These are phyloP conservation scores for Phytophthora chlamydospora DNA, from an alignment of 352 stramenopile species.

Conservation along the genomic window DNA sequence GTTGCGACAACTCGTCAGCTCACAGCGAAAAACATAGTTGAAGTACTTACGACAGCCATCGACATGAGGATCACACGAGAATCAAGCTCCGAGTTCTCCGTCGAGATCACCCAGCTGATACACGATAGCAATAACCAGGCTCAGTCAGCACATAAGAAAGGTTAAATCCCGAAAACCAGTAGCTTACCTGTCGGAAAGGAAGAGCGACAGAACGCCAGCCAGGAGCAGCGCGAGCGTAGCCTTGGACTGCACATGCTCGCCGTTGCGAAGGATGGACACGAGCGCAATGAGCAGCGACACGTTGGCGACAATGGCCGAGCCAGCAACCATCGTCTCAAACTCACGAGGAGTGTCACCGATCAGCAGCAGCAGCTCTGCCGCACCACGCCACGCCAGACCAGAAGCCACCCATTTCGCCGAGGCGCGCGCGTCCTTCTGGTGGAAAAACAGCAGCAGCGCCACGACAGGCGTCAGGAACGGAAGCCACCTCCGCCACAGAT, in stretches of 20 bases:
- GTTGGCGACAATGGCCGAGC: conserved; percentile 56
- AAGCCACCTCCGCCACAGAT: conserved; percentile 68
- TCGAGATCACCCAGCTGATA: conserved; percentile 58
- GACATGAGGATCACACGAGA: conserved; percentile 83
- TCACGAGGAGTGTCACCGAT: conserved; percentile 51
- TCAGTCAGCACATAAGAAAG: conserved; percentile 9
- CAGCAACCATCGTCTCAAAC: conserved; percentile 51
- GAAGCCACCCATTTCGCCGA: conserved; percentile 86
- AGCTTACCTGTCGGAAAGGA: conserved; percentile 74
- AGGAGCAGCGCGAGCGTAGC: conserved; percentile 55
- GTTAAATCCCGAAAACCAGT: neutral
- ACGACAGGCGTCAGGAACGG: conserved; percentile 70
- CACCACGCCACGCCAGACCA: conserved; percentile 75
- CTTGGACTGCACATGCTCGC: conserved; percentile 61
- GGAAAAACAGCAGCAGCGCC: conserved; percentile 73
- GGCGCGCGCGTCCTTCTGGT: conserved; percentile 72
- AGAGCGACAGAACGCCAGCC: conserved; percentile 47
- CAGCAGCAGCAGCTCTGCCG: conserved; percentile 72
- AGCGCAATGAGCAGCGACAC: conserved; percentile 59
- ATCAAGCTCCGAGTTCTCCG: conserved; percentile 54
- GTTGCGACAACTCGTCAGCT: conserved; percentile 6
- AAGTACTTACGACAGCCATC: conserved; percentile 58
- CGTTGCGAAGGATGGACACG: conserved; percentile 49
- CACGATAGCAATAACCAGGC: conserved; percentile 5
- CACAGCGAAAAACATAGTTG: neutral